Base-by-base conservation (phyloP, 306 rosid species). In the Macrotyloma uniflorum region DNA sequence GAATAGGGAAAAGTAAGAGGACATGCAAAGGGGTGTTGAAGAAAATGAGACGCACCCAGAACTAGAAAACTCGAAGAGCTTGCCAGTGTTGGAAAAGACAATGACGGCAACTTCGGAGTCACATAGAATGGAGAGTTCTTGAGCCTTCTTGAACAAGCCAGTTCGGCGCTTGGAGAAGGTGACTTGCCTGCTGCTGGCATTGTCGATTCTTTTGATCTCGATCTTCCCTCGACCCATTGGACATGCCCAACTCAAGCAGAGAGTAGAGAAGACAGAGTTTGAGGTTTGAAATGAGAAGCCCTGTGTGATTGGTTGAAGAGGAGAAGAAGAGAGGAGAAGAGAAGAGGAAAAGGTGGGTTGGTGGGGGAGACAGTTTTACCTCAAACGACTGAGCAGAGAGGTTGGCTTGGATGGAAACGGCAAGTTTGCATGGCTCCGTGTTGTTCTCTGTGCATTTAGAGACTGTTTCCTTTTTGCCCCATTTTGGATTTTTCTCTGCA, bases 51-150 rank as follows among this genome's bases (percentile, higher is more conserved):
- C 45, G 81, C 74, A 95, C 99, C 94, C 91, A 83, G 91, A 76
- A 79, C 93, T 95, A 0, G 99, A 93, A 84, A 85, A 95, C 83
- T 96, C 96, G 30, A 96, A 96, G n/a, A 93, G 90, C 69, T 90
- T 93, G 22, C 98, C 98, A 2, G 99, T 96, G 57, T 96, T 93
- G 1, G 99, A 96, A 84, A 96, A 96, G 70, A 96, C 88, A n/a
- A 96, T 96, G 12, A 93, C 98, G 74, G 99, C 98, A 85, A 96
- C 96, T 86, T 96, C 99, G 0, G 99, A 96, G 70, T 96, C 99
- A 15, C 99, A 96, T 5, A 96, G 99, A 76, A 96, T 85, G 28
- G 98, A 93, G n/a, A 96, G 87, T 50, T 96, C 99, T 8, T 91
- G 91, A 70, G 99, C 98, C 67, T 96, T 96, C 23, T 93, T 96